phyloP scores from a whole-genome alignment of 1,139 yeast species.

The Fermentozyma sake region DNA sequence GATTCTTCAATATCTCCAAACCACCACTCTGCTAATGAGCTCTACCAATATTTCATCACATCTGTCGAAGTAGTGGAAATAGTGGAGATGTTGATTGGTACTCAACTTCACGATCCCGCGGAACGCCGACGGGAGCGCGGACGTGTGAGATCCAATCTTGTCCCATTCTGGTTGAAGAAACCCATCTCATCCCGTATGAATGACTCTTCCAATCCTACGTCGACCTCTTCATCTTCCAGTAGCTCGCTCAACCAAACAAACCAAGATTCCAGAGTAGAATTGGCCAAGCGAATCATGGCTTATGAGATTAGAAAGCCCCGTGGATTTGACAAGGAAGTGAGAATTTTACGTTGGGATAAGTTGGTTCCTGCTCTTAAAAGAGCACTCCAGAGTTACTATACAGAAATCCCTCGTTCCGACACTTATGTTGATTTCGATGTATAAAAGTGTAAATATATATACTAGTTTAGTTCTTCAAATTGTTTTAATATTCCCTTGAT shows the following conservation, averaged over 20 bases:
- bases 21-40: slow-evolving; percentile 12
- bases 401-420: slow-evolving; percentile 52
- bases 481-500: too few relatives aligned
- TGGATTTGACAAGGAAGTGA: slow-evolving; percentile 64
- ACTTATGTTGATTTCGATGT: too few relatives aligned
- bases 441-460: too few relatives aligned
- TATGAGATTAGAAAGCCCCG: slow-evolving; percentile 60
- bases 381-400: slow-evolving; percentile 62
- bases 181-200: slow-evolving; percentile 52
- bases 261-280: slow-evolving; percentile 47
- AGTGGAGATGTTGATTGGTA: slow-evolving; percentile 55
- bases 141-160: slow-evolving; percentile 58
- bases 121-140: slow-evolving; percentile 59
- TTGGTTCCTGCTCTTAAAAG: slow-evolving; percentile 56
- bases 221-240: slow-evolving; percentile 6
- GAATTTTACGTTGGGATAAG: slow-evolving; percentile 59
- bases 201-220: slow-evolving; percentile 13
- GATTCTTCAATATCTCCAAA: slow-evolving; percentile 9
- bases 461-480: too few relatives aligned
- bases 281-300: slow-evolving; percentile 64
- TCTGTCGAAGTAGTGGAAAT: slow-evolving; percentile 64
- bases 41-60: slow-evolving; percentile 50
- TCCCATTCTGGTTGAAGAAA: slow-evolving; percentile 64
- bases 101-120: slow-evolving; percentile 41
- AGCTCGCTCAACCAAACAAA: slow-evolving; percentile 16